Percentiles rank a stretch among this genome's conserved stretches.
phyloP scores from a whole-genome alignment of 306 rosid genomes.

The Vigna hirtella region DNA sequence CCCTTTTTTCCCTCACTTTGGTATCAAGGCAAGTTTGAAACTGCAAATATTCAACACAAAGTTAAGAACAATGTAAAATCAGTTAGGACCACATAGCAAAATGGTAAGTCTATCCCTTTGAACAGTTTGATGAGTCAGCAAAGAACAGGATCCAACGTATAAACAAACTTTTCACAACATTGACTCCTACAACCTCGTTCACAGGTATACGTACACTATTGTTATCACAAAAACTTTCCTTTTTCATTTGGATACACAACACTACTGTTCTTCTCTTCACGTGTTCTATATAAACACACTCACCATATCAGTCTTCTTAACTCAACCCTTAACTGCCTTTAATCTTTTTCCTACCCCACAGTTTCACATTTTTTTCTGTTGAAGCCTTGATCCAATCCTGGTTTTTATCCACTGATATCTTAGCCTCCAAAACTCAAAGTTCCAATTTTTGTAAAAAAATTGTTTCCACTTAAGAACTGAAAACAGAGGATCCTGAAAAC shows the following conservation, averaged over 20 bases:
- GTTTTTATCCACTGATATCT: not conserved
- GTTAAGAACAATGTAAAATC: not conserved
- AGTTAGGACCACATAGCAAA: slow-evolving; percentile 19
- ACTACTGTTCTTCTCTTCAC: too few relatives aligned
- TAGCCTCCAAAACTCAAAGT: not conserved
- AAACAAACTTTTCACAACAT: slow-evolving; percentile 34
- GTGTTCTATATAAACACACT: slow-evolving; percentile 41
- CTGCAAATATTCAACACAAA: not conserved
- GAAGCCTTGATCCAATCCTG: not conserved
- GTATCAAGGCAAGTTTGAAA: not conserved
- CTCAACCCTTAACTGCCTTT: not conserved
- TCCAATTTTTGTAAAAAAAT: not conserved
- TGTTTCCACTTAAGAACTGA: not conserved
- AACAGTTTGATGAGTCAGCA: slow-evolving; percentile 59
- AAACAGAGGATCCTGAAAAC: slow-evolving; percentile 42
- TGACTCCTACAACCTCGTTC: slow-evolving; percentile 26
- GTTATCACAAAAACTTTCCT: not conserved
- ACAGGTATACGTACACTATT: not conserved
- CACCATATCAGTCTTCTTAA: not conserved
- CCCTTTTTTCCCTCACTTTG: not conserved
- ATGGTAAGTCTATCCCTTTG: slow-evolving; percentile 54
- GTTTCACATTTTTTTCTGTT: not conserved
- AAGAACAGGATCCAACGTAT: slow-evolving; percentile 36
- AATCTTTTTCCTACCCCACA: not conserved
- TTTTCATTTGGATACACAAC: not conserved